Percentiles rank a stretch among this genome's conserved stretches.
These are phyloP conservation scores for Phoma sp. DNA, from an alignment of 2,329 filamentous ascomycete genomes.

Conservation along the genomic window DNA sequence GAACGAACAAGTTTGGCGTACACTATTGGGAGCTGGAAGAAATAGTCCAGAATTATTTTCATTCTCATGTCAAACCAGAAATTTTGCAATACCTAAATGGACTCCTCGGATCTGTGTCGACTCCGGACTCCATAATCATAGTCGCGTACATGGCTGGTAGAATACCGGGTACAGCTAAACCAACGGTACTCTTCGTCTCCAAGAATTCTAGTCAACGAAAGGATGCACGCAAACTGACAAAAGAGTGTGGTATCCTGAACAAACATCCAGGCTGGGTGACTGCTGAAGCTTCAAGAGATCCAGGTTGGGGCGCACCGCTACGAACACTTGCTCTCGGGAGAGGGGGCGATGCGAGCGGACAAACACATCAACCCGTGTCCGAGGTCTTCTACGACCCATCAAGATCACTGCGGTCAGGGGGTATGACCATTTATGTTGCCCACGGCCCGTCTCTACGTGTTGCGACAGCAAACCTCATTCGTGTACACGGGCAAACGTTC, in stretches of 20 bases:
- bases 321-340: background rate
- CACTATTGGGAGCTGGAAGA: background rate
- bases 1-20: too few relatives aligned
- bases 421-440: background rate
- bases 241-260: background rate
- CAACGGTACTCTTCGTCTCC: background rate
- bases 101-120: background rate
- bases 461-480: constrained; percentile 10
- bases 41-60: background rate
- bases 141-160: background rate
- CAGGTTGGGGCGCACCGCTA: background rate
- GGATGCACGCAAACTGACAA: background rate
- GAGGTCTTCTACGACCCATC: background rate
- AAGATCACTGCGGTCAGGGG: background rate
- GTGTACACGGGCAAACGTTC: background rate
- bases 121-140: background rate
- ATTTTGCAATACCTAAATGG: background rate
- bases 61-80: background rate
- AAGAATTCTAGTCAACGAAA: background rate
- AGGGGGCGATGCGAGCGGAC: too few relatives aligned
- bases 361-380: background rate
- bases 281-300: background rate
- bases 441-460: background rate
- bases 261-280: background rate
- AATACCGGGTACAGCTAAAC: background rate